Evolutionary conservation across 1,284 basidiomycete genomes (phyloP).

Genomic region (Schizopora paradoxa): DNA sequence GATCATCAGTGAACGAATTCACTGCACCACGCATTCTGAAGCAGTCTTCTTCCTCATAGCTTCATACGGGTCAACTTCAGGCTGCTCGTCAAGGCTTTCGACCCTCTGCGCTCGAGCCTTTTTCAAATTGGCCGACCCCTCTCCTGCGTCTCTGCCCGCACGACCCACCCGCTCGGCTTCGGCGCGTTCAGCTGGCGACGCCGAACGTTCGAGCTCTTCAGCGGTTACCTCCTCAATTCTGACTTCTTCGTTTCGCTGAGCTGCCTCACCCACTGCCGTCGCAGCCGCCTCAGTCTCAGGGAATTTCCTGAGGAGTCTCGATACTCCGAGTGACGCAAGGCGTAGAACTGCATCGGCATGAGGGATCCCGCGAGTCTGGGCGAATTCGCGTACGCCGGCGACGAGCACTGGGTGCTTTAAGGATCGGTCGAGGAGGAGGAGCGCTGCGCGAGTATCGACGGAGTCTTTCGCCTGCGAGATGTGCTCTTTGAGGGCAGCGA

Average conservation of each 20-base stretch:
- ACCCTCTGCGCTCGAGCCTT: slow-evolving; percentile 13
- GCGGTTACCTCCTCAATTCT: slow-evolving; percentile 21
- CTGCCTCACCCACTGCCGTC: slow-evolving; percentile 8
- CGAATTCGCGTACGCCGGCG: slow-evolving; percentile 21
- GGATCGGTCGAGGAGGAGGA: slow-evolving; percentile 21
- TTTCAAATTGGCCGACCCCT: slow-evolving; percentile 4
- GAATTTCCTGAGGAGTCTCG: slow-evolving; percentile 18
- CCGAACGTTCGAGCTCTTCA: slow-evolving; percentile 20
- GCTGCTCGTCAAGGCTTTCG: slow-evolving; percentile 1
- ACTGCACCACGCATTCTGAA: slow-evolving; percentile 18
- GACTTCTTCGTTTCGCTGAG: slow-evolving; percentile 10
- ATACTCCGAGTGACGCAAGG: slow-evolving; percentile 18
- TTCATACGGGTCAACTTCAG: slow-evolving; percentile 16
- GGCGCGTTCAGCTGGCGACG: slow-evolving; percentile 14
- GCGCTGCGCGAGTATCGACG: slow-evolving; percentile 18
- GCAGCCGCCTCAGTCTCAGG: slow-evolving; percentile 12
- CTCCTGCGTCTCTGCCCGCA: too few species aligned
- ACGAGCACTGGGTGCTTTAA: slow-evolving; percentile 22
- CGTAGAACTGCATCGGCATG: slow-evolving; percentile 21
- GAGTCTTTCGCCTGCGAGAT: slow-evolving; percentile 14
- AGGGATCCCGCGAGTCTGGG: slow-evolving; percentile 20
- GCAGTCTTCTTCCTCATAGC: slow-evolving; percentile 19
- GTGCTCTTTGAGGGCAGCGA: too few species aligned
- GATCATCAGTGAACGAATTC: too few species aligned
- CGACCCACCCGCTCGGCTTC: slow-evolving; percentile 18